Evolutionary conservation across 2,329 filamentous ascomycete genomes (phyloP).

Genomic region (Penicillium sp.): DNA sequence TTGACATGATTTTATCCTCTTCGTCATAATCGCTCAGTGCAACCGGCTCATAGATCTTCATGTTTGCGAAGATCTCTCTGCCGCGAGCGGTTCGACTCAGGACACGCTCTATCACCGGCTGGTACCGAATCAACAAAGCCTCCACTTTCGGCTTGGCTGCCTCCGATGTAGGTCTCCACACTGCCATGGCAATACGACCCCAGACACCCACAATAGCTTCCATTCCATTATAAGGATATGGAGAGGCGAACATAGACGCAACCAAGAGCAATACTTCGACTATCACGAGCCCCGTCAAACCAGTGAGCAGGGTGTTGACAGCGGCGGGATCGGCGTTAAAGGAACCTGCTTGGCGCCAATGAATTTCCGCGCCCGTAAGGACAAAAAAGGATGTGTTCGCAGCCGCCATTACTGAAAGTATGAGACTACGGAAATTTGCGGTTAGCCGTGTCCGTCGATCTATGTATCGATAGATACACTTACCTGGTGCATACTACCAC

Average conservation of each 20-base stretch:
- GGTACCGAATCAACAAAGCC: neutral
- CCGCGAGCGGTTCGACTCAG: neutral
- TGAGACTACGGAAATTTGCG: slow-evolving; percentile 18
- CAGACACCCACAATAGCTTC: slow-evolving; percentile 25
- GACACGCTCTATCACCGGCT: neutral
- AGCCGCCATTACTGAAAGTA: slow-evolving; percentile 34
- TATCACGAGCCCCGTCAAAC: slow-evolving; percentile 34
- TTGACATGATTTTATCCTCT: slow-evolving; percentile 10
- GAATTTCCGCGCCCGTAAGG: slow-evolving; percentile 37
- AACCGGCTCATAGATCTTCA: slow-evolving; percentile 16
- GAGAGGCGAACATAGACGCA: slow-evolving; percentile 25
- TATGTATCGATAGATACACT: neutral
- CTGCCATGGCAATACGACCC: neutral
- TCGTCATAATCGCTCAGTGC: slow-evolving; percentile 18
- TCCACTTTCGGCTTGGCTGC: neutral
- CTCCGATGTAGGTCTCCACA: slow-evolving; percentile 6
- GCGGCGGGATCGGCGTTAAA: slow-evolving; percentile 36
- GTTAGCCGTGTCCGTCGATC: neutral
- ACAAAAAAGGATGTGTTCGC: slow-evolving; percentile 36
- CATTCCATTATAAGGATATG: slow-evolving; percentile 22
- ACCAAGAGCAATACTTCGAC: slow-evolving; percentile 29
- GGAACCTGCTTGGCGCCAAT: slow-evolving; percentile 35
- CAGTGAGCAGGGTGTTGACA: slow-evolving; percentile 33
- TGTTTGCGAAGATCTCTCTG: slow-evolving; percentile 4
- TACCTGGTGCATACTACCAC: slow-evolving; percentile 9